Conservation (phyloP, 495 filamentous ascomycete species). For the Echria macrotheca region DNA sequence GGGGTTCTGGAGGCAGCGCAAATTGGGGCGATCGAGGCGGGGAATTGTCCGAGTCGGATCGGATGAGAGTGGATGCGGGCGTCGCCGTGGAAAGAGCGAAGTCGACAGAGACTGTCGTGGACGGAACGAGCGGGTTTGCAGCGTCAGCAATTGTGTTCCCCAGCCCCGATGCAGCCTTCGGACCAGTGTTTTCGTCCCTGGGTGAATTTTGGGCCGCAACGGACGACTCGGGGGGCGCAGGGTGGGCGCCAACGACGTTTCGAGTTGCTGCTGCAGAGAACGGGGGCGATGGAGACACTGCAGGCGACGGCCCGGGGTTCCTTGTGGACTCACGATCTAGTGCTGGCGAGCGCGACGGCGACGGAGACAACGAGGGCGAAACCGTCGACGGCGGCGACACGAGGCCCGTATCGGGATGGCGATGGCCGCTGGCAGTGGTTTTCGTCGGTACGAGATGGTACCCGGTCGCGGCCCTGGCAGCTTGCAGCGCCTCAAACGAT, state of each 20-base stretch:
- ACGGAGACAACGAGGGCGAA: constrained; percentile 18
- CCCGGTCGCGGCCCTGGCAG: constrained; percentile 17
- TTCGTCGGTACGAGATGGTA: constrained; percentile 20
- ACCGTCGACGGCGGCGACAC: constrained; percentile 18
- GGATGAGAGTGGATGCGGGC: constrained; percentile 15
- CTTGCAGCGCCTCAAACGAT: constrained; percentile 27
- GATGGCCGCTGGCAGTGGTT: constrained; percentile 13
- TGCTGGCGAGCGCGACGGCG: constrained; percentile 12
- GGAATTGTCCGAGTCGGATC: constrained; percentile 17
- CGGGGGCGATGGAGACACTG: background rate
- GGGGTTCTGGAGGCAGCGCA: constrained; percentile 20
- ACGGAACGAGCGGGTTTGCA: constrained; percentile 13
- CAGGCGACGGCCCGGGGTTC: background rate
- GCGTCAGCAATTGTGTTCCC: background rate
- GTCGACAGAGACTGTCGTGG: background rate
- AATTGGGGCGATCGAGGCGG: constrained; percentile 21
- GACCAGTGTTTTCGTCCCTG: background rate
- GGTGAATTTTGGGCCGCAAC: background rate
- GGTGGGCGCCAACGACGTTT: background rate
- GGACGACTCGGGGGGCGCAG: background rate
- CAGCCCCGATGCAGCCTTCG: background rate
- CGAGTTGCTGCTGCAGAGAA: background rate
- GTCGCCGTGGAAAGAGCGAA: constrained; percentile 1
- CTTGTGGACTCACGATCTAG: background rate
- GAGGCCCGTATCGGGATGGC: constrained; percentile 7